Base-by-base conservation (phyloP, 257 asterid species). In the Primulina tabacum region DNA sequence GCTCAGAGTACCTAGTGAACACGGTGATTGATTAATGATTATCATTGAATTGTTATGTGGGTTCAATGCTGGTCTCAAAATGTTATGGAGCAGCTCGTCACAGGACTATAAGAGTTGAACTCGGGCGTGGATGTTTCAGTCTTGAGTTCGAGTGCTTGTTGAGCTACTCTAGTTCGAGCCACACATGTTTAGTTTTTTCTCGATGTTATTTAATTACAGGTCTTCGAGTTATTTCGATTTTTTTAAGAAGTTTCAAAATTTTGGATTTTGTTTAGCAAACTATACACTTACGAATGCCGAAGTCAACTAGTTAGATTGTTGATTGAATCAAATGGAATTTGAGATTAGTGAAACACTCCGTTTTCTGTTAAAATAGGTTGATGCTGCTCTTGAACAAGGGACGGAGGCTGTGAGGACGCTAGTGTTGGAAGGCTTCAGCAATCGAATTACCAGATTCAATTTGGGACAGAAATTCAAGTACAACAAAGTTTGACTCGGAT, bases 381-480 rank as follows among this genome's bases (percentile, higher is more conserved):
- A 94, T 74, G 89, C 70, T 62, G 97, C 97, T 6, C 74, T 91
- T 69, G 96, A 89, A 74, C 97, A 91, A 79, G 99, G 97, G 14
- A 85, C 79, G 2, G 96, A 80, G 69, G 99, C 97, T 1, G 80
- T 81, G 53, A 88, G 90, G 78, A 81, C 87, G 17, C 84, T 94
- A 30, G 69, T 86, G 47, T 72, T 57, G 35, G 96, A 92, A 84
- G 99, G 97, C 53, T 88, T 91, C 66, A 82, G 87, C 82, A 85
- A 75, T 75, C 86, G 85, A 43, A 76, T 91, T 37, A 89, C 75
- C 52, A 87, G 97, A 76, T 94, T 94, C 81, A 91, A 94, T 78
- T 89, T 94, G 58, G 96, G 96, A 5, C 97, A 94, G 88, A 94
- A 89, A 72, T 89, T 89, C 86, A 94, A 94, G 79, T 94, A 85